Evolutionary conservation across 441 rosid species (phyloP).

Genomic region (Erodium moschatum): DNA sequence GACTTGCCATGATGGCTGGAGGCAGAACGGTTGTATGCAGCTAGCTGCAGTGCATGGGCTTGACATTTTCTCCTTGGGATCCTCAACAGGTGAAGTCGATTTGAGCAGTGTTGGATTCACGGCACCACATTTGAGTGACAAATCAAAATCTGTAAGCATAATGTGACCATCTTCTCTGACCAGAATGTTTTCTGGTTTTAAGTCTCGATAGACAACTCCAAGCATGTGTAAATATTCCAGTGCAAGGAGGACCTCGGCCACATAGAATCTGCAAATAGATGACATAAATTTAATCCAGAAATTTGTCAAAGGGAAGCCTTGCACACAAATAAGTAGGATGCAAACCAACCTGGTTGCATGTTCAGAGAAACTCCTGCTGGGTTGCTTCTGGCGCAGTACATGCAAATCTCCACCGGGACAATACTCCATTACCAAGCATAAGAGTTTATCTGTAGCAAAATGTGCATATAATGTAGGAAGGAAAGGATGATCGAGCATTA

Average conservation of each 20-base stretch:
- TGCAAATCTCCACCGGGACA: slow-evolving; percentile 86
- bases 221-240: slow-evolving; percentile 80
- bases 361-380: slow-evolving; percentile 54
- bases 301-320: neutral
- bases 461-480: slow-evolving; percentile 66
- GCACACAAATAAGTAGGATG: no score
- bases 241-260: slow-evolving; percentile 71
- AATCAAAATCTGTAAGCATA: slow-evolving; percentile 76
- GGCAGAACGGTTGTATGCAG: slow-evolving; percentile 72
- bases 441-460: slow-evolving; percentile 53
- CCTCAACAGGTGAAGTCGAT: slow-evolving; percentile 38
- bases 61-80: slow-evolving; percentile 40
- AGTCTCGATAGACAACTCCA: slow-evolving; percentile 70
- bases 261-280: slow-evolving; percentile 38
- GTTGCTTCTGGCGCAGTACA: slow-evolving; percentile 65
- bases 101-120: slow-evolving; percentile 42
- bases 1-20: slow-evolving; percentile 63
- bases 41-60: slow-evolving; percentile 58
- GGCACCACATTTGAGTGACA: slow-evolving; percentile 48
- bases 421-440: slow-evolving; percentile 75
- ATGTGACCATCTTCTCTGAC: slow-evolving; percentile 81
- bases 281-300: slow-evolving; percentile 12
- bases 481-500: slow-evolving; percentile 81
- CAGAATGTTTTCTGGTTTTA: slow-evolving; percentile 71
- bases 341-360: slow-evolving; percentile 51